Conservation (phyloP, 1,139 yeast species). For the Dujonia santamariae region DNA sequence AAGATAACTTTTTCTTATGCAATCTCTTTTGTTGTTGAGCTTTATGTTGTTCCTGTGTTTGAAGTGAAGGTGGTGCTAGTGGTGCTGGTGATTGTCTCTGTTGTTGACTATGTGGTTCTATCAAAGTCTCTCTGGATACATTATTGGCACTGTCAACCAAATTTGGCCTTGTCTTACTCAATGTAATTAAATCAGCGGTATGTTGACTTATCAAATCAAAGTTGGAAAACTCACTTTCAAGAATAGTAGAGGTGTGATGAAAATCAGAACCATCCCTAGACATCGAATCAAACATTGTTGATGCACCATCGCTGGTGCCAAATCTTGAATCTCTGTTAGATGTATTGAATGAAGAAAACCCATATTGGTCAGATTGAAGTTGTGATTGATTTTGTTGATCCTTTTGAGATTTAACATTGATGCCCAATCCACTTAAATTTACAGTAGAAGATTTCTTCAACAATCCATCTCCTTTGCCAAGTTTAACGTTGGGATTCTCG, state of each 20-base stretch:
- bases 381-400: background rate
- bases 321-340: background rate
- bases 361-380: too few species aligned
- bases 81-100: background rate
- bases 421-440: slow-evolving; percentile 33
- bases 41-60: background rate
- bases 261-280: slow-evolving; percentile 1
- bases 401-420: slow-evolving; percentile 14
- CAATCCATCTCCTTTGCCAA: slow-evolving; percentile 14
- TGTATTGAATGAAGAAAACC: background rate
- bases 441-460: slow-evolving; percentile 24
- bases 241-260: slow-evolving; percentile 2
- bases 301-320: background rate
- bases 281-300: slow-evolving; percentile 4
- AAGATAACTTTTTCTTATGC: background rate
- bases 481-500: slow-evolving; percentile 1
- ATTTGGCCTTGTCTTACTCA: slow-evolving; percentile 23
- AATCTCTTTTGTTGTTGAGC: background rate
- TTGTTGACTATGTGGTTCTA: slow-evolving; percentile 8
- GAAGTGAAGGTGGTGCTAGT: background rate
- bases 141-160: slow-evolving; percentile 17
- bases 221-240: slow-evolving; percentile 26
- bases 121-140: slow-evolving; percentile 27
- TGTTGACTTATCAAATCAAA: slow-evolving; percentile 31
- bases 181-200: slow-evolving; percentile 29